phyloP scores from a whole-genome alignment of 2,329 filamentous ascomycete genomes.

The Colletotrichum euphorbiae region DNA sequence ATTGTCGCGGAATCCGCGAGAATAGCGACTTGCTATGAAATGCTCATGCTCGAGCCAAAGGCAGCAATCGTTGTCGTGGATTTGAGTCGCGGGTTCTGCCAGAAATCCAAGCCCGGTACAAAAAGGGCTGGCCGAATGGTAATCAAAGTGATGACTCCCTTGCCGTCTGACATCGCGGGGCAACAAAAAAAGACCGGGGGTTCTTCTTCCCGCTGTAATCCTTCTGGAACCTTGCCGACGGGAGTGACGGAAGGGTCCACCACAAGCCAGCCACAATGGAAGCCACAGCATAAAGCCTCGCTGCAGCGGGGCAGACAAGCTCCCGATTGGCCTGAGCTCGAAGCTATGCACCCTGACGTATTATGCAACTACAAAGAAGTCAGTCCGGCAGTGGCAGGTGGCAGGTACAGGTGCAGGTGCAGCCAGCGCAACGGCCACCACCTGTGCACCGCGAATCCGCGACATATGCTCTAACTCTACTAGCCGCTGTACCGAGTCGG shows the following conservation, averaged over 20 bases:
- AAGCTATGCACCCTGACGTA: conserved; percentile 36
- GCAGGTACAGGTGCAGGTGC: conserved; percentile 11
- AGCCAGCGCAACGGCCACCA: conserved; percentile 7
- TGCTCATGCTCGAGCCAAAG: conserved; percentile 27
- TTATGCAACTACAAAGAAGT: conserved; percentile 28
- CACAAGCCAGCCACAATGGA: conserved; percentile 20
- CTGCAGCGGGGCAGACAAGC: conserved; percentile 8
- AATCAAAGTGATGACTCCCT: conserved; percentile 37
- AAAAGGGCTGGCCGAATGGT: conserved; percentile 21
- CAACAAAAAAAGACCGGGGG: conserved; percentile 21
- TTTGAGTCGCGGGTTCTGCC: conserved; percentile 2
- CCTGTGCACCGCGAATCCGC: conserved; percentile 39
- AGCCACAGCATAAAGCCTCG: conserved; percentile 18
- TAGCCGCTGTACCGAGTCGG: conserved; percentile 31
- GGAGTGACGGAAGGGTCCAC: conserved; percentile 21
- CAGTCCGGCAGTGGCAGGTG: not conserved
- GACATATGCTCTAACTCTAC: conserved; percentile 37
- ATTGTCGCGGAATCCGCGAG: conserved; percentile 37
- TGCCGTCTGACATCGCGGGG: conserved; percentile 38
- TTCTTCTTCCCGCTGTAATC: not conserved
- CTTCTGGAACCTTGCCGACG: conserved; percentile 13
- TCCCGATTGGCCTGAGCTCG: conserved; percentile 27
- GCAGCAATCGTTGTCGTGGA: conserved; percentile 13
- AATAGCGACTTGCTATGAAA: conserved; percentile 33
- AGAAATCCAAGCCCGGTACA: not conserved